Conservation (phyloP, 768 basidiomycete genomes). For the Coprinopsis sp. region DNA sequence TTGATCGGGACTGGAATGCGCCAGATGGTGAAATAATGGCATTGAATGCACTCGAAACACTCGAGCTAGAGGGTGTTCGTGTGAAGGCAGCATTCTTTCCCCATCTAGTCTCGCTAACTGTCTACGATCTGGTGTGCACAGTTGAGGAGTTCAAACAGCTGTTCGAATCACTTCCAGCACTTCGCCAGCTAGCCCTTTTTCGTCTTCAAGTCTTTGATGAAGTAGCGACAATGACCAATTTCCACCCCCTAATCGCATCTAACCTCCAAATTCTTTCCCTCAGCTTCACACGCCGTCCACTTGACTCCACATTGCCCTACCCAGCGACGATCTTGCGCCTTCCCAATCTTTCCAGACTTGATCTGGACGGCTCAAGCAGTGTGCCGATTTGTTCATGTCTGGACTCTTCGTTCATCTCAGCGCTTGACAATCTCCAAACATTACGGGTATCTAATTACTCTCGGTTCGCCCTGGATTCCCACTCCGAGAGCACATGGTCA, state of each 20-base stretch:
- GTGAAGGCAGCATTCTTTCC: constrained; percentile 4
- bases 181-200: constrained; percentile 1
- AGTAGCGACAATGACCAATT: not conserved
- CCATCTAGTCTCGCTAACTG: not conserved
- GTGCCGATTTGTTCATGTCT: constrained; percentile 8
- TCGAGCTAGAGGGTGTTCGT: constrained; percentile 4
- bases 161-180: constrained; percentile 2
- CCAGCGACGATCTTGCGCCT: constrained; percentile 2
- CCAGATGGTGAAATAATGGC: not conserved
- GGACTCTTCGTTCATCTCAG: constrained; percentile 1
- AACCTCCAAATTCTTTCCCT: constrained; percentile 4
- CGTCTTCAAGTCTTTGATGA: not conserved
- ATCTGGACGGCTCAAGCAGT: not conserved
- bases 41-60: not conserved
- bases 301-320: constrained; percentile 1
- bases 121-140: constrained; percentile 1
- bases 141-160: constrained; percentile 1
- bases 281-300: constrained; percentile 5
- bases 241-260: not conserved
- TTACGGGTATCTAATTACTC: constrained; percentile 2
- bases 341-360: constrained; percentile 1
- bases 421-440: not conserved
- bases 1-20: constrained; percentile 6
- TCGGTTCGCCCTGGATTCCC: constrained; percentile 2
- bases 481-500: constrained; percentile 2